Conservation (phyloP, 371 early-diverging fungal genomes). For the Mortierella sp. region DNA sequence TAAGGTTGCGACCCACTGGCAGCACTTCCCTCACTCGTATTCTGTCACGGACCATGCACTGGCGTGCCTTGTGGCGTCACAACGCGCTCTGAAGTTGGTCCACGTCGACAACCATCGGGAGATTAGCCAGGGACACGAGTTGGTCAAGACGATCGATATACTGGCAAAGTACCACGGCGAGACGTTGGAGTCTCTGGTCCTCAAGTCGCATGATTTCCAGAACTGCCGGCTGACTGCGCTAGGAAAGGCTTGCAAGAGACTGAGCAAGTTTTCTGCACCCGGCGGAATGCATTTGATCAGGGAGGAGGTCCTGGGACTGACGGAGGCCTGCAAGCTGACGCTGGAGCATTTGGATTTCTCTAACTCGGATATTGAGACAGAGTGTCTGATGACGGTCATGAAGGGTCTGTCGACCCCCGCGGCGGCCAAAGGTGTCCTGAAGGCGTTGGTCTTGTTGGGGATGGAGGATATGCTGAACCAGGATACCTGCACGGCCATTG, state of each 20-base stretch:
- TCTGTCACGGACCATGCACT: slow-evolving; percentile 50
- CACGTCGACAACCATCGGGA: slow-evolving; percentile 55
- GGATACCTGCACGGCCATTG: slow-evolving; percentile 52
- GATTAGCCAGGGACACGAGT: slow-evolving; percentile 50
- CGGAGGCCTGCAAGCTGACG: slow-evolving; percentile 47
- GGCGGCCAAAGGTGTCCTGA: slow-evolving; percentile 44
- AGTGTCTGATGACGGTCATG: slow-evolving; percentile 34
- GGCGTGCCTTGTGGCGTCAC: slow-evolving; percentile 35
- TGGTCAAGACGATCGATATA: slow-evolving; percentile 33
- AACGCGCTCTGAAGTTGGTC: slow-evolving; percentile 27
- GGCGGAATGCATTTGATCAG: slow-evolving; percentile 46
- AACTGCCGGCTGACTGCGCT: slow-evolving; percentile 37
- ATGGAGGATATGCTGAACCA: slow-evolving; percentile 55
- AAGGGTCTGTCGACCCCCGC: slow-evolving; percentile 40
- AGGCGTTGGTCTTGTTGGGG: slow-evolving; percentile 43
- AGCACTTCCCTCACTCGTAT: slow-evolving; percentile 43
- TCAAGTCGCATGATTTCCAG: slow-evolving; percentile 54
- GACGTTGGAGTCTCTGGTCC: slow-evolving; percentile 42
- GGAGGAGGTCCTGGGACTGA: slow-evolving; percentile 37
- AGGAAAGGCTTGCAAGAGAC: slow-evolving; percentile 35
- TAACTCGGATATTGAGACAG: slow-evolving; percentile 53
- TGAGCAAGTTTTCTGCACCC: slow-evolving; percentile 45
- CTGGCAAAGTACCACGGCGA: slow-evolving; percentile 30
- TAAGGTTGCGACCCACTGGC: slow-evolving; percentile 50
- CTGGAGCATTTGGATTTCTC: slow-evolving; percentile 56